Conservation (phyloP, 2,329 filamentous ascomycete species). For the Uncinocarpus reesii region DNA sequence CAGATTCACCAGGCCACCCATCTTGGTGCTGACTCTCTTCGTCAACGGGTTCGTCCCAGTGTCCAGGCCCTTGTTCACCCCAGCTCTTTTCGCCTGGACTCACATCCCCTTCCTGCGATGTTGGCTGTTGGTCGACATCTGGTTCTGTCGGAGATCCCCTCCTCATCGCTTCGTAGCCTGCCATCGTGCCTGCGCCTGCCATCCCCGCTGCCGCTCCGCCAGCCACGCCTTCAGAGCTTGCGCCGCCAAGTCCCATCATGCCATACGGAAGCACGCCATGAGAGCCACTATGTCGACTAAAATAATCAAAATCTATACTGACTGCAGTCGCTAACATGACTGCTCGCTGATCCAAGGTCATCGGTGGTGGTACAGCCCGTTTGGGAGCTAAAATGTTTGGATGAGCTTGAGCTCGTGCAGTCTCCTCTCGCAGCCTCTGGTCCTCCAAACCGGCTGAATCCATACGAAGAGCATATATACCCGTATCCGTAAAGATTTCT, state of each 20-base stretch:
- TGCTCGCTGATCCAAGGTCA: slow-evolving; percentile 56
- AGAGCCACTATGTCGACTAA: slow-evolving; percentile 48
- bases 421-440: slow-evolving; percentile 30
- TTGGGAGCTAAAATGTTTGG: slow-evolving; percentile 17
- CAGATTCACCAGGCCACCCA: slow-evolving; percentile 24
- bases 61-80: slow-evolving; percentile 5
- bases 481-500: slow-evolving; percentile 57
- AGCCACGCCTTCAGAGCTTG: slow-evolving; percentile 15
- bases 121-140: slow-evolving; percentile 4
- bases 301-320: slow-evolving; percentile 57
- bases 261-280: slow-evolving; percentile 43
- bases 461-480: slow-evolving; percentile 55
- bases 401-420: slow-evolving; percentile 30
- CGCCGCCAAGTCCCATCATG: slow-evolving; percentile 33
- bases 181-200: slow-evolving; percentile 49
- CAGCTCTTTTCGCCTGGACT: slow-evolving; percentile 17
- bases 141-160: slow-evolving; percentile 28
- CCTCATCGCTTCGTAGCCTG: slow-evolving; percentile 55
- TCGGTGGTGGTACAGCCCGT: slow-evolving; percentile 33
- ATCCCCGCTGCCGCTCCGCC: slow-evolving; percentile 35
- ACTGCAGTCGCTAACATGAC: slow-evolving; percentile 58
- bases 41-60: slow-evolving; percentile 11
- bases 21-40: background rate
- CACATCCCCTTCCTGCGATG: background rate
- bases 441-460: slow-evolving; percentile 44